Base-by-base conservation (phyloP, 169 alveolate genomes). In the Prorocentrum cordatum region DNA sequence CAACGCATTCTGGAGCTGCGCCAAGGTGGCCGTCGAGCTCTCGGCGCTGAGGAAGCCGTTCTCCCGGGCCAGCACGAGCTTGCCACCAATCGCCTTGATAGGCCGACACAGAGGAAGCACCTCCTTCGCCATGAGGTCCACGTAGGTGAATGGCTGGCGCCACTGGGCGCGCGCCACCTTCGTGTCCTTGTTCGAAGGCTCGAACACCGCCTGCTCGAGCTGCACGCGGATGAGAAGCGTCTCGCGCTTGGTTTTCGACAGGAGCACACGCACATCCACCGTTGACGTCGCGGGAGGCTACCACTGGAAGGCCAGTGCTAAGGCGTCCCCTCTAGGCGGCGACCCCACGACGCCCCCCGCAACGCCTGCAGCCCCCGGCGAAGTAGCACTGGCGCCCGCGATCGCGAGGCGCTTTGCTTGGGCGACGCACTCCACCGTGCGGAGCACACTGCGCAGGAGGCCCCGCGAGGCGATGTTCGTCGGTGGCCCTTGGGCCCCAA, bases 151-250 rank as follows among this genome's bases (percentile, higher is more conserved):
- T 2, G 85, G 85, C 20, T 5, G 18, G 20, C 71, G 54, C n/a
- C 9, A 16, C 16, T 42, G 54, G 16, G 54, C 9, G 9, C 54
- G 54, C 54, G 86, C 86, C 33, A 32, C 86, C 16, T 54, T 62
- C 14, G 70, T 75, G 73, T 50, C 47, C 2, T 71, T 72, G 5
- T 20, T 26, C 33, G 54, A 59, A 27, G 9, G 22, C 33, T 75
- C 61, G 42, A 32, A 75, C 86, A 75, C 16, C 39, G 72, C n/a
- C 59, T 75, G 86, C 36, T 75, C 72, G 22, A 72, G 66, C 14
- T 54, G 86, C 45, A 75, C 31, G 38, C 54, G 86, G 39, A 32
- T 54, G 9, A 66, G 10, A 45, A 72, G 12, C 1, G 33, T 67
- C 36, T 0, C 18, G 50, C 42, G 67, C 27, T 22, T 29, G 7